phyloP scores from a whole-genome alignment of 1,284 basidiomycete genomes.

The Marasmius oreades region DNA sequence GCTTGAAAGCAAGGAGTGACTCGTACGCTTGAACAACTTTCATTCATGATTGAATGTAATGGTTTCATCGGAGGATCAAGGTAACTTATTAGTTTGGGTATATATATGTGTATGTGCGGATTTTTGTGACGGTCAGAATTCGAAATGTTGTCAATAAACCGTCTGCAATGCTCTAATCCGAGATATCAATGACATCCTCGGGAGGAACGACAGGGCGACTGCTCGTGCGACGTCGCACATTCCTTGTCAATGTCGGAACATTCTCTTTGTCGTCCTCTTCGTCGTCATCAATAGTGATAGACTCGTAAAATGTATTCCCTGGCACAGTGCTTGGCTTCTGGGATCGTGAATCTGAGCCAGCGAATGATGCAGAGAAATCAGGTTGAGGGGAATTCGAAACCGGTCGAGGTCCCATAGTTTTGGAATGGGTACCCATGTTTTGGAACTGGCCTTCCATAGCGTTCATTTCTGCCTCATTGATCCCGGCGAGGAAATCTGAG shows the following conservation, averaged over 20 bases:
- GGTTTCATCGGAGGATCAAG: constrained; percentile 4
- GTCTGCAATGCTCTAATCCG: constrained; percentile 31
- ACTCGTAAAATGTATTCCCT: constrained; percentile 17
- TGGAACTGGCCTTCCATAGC: constrained; percentile 14
- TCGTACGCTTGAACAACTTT: constrained; percentile 5
- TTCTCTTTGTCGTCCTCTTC: constrained; percentile 65
- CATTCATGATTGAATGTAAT: constrained; percentile 11
- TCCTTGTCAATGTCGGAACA: constrained; percentile 45
- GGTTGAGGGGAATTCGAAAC: not conserved
- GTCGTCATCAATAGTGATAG: constrained; percentile 40
- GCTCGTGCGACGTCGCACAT: constrained; percentile 40
- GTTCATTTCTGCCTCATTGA: constrained; percentile 35
- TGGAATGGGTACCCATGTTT: constrained; percentile 4
- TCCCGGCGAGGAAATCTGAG: constrained; percentile 25
- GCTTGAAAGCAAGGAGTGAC: constrained; percentile 1
- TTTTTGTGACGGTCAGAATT: too few species aligned
- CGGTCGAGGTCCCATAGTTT: not conserved
- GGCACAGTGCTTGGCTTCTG: not conserved
- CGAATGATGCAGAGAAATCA: not conserved
- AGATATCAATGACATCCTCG: constrained; percentile 45
- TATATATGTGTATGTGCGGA: not conserved
- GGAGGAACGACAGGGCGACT: constrained; percentile 9
- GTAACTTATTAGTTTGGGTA: not conserved
- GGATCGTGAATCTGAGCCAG: not conserved
- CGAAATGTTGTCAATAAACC: not conserved